Evolutionary conservation across 2,329 filamentous ascomycete genomes (phyloP), one percentile per base, ranked within the genome.

Genomic region (Colletotrichum sublineola): DNA sequence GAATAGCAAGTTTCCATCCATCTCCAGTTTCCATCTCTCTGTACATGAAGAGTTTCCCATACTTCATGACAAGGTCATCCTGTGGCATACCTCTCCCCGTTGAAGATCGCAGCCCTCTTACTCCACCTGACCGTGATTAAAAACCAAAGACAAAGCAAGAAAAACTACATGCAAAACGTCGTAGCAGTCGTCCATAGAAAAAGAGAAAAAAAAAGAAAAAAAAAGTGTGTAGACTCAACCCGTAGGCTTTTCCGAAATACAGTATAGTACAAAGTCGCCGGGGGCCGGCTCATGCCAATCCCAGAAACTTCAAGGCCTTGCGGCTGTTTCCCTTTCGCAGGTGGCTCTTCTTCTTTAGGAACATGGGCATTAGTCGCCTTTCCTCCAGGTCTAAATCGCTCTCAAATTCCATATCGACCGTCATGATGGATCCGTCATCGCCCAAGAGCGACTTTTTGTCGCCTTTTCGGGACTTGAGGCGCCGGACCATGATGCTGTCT

Each of bases 301-400:
- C 87, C 1, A 89, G 80, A 76, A 87, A 88, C 77, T 87, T 88
- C 64, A 88, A 81, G 8, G 87, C 87, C 77, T 89, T 89, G 9
- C 83, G 82, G 62, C 82, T 86, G 68, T 84, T 85, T 2, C 81
- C 82, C 77, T 83, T 84, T 20, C 78, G 80, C 38, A 77, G 74
- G 14, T 75, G 75, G 2, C 76, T 72, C 71, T 76, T 72, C 71
- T 80, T 83, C 67, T 79, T 79, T 77, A 84, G 77, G 48, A 84
- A 85, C 33, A 88, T 80, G 5, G 87, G 87, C 85, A 89, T 87
- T 42, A 89, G 83, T 52, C 86, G 81, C 42, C 85, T 83, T 77
- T 87, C 86, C 69, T 88, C 86, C 31, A 82, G 75, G 68, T 86
- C 84, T 71, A 85, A 83, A 60, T 83, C 81, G 70, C 80, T 82